Conservation (phyloP, 257 asterid genomes). For the Rhazya stricta region DNA sequence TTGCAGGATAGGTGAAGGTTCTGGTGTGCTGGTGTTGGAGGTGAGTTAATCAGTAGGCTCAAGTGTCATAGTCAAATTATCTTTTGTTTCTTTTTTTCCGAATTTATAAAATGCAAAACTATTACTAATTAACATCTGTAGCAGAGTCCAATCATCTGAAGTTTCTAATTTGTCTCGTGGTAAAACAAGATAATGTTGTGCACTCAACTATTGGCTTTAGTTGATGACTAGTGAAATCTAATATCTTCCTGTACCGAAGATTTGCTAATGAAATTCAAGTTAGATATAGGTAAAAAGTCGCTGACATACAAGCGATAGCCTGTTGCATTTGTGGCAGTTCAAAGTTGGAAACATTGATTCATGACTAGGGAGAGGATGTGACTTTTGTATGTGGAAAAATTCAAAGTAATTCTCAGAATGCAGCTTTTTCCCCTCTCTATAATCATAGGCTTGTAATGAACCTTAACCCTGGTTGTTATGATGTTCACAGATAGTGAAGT, state of each 20-base stretch:
- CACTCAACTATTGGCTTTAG: neutral
- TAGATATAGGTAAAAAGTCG: neutral
- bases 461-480: neutral
- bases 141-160: neutral
- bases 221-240: neutral
- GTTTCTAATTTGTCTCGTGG: neutral
- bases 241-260: neutral
- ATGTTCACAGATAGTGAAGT: neutral
- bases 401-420: neutral
- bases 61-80: neutral
- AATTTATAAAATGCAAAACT: neutral
- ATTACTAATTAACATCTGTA: neutral
- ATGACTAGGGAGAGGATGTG: neutral
- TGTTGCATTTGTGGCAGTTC: neutral
- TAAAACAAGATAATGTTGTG: neutral
- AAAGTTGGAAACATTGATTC: neutral
- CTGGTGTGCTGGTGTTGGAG: slow-evolving; percentile 88
- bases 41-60: slow-evolving; percentile 35
- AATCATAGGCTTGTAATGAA: neutral
- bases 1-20: slow-evolving; percentile 92
- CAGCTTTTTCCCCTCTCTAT: neutral
- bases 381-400: neutral
- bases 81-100: neutral
- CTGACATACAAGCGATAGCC: neutral
- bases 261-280: neutral